Evolutionary conservation across 1,284 basidiomycete genomes (phyloP), one percentile per base, ranked within the genome.

Genomic region (Schizophyllum amplum): DNA sequence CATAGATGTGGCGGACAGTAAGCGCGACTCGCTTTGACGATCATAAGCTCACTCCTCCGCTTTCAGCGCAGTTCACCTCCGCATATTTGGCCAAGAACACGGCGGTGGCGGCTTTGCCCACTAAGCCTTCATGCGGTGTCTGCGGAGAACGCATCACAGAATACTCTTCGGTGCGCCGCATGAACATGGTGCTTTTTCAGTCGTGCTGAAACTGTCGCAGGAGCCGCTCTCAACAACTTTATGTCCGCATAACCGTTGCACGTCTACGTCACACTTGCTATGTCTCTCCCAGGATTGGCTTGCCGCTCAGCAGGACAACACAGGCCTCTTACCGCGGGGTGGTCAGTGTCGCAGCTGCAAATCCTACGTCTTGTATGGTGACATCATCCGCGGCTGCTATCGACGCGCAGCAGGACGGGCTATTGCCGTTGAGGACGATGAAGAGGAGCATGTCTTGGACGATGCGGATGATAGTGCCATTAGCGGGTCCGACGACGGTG

Each of bases 241-340:
- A 4, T 79, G 77, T 63, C 80, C 87, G 0, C 61, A 72, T n/a
- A 48, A 67, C 1, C 61, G 63, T 13, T 90, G 86, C 68, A 71
- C 63, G 1, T 72, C 80, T 4, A 68, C 83, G 2, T 80, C 84
- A 1, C 92, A 95, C 68, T 71, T 94, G 0, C 62, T 66, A 0
- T 95, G 92, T 65, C 78, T 95, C 5, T 80, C 88, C 1, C 53
- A 70, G 4, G 66, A 75, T 21, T 90, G 91, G 66, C 75, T 86
- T 15, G 56, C 59, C 5, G 58, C 65, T 3, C 61, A 70, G 56
- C 59, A 65, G 20, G 55, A 61, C 7, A 55, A 67, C 20, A 61
- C 66, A 9, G 66, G 69, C n/a, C 67, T 90, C 33, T 71, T 92
- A 21, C 89, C 88, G 0, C 76, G 81, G 33, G 77, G 78, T 1